These are phyloP conservation scores for Furcasterigmium sp. DNA, from an alignment of 2,329 filamentous ascomycete species.

Conservation along the genomic window DNA sequence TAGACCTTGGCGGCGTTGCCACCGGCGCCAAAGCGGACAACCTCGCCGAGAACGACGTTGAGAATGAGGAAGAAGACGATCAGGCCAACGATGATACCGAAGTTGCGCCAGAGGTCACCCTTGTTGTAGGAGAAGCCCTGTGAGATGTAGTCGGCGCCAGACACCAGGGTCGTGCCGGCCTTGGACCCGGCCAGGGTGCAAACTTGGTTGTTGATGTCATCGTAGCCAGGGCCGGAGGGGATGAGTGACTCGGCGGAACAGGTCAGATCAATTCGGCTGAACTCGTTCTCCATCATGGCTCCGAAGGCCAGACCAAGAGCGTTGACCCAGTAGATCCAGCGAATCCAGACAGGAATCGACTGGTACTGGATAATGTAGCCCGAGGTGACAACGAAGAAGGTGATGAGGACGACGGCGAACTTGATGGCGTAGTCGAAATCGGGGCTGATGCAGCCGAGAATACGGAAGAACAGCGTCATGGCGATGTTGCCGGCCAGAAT, in stretches of 20 bases:
- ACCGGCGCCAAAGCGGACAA: slow-evolving; percentile 71
- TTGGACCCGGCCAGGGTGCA: slow-evolving; percentile 73
- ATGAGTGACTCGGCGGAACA: slow-evolving; percentile 66
- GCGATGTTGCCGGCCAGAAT: slow-evolving; percentile 63
- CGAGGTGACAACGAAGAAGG: slow-evolving; percentile 73
- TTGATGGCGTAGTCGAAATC: slow-evolving; percentile 86
- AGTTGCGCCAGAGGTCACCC: slow-evolving; percentile 73
- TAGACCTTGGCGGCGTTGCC: slow-evolving; percentile 79
- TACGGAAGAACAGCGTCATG: slow-evolving; percentile 75
- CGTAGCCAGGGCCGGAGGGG: slow-evolving; percentile 65
- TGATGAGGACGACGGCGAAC: slow-evolving; percentile 73
- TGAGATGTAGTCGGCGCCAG: slow-evolving; percentile 64
- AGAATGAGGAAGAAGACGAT: slow-evolving; percentile 70
- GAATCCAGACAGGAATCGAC: slow-evolving; percentile 67
- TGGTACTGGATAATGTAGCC: slow-evolving; percentile 82
- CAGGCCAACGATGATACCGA: slow-evolving; percentile 72
- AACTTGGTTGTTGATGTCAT: slow-evolving; percentile 67
- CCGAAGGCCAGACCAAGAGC: slow-evolving; percentile 70
- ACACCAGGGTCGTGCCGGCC: slow-evolving; percentile 58
- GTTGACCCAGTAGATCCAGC: slow-evolving; percentile 79
- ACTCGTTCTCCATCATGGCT: slow-evolving; percentile 83
- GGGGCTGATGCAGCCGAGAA: slow-evolving; percentile 67
- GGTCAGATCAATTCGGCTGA: slow-evolving; percentile 60
- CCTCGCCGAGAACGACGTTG: slow-evolving; percentile 75
- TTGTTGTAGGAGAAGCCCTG: slow-evolving; percentile 63